A percentile compares a stretch with the other conserved stretches of the same genome.
Evolutionary conservation across 306 rosid species (phyloP).

Genomic region (Bauhinia variegata): DNA sequence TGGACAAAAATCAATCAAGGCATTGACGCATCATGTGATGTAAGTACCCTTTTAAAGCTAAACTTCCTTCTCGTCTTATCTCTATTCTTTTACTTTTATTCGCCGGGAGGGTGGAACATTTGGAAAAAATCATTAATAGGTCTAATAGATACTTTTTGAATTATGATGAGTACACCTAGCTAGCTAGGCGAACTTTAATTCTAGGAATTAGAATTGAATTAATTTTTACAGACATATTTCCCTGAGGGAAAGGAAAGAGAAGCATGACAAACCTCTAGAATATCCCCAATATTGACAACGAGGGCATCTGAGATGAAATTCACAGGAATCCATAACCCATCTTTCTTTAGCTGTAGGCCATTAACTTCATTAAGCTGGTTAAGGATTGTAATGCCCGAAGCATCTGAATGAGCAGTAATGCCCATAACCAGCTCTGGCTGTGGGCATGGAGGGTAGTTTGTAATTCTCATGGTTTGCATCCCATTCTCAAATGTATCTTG

Average conservation of each 20-base stretch:
- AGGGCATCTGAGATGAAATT: slow-evolving; percentile 37
- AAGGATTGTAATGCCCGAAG: slow-evolving; percentile 46
- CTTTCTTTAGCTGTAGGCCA: slow-evolving; percentile 50
- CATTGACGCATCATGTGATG: no score
- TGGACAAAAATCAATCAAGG: no score
- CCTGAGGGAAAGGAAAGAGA: neutral
- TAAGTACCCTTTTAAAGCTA: no score
- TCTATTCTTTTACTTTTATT: no score
- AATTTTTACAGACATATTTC: no score
- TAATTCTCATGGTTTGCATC: slow-evolving; percentile 48
- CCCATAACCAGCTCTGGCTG: slow-evolving; percentile 53
- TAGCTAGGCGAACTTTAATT: no score
- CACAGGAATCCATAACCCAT: slow-evolving; percentile 56
- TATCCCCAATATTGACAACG: slow-evolving; percentile 55
- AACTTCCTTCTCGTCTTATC: no score
- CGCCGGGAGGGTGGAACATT: no score
- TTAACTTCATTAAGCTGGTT: slow-evolving; percentile 51
- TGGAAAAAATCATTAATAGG: no score
- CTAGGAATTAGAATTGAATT: no score
- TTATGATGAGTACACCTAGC: no score
- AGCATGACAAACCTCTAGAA: slow-evolving; percentile 43
- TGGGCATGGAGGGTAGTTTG: slow-evolving; percentile 57
- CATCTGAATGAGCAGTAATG: slow-evolving; percentile 52
- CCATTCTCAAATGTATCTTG: slow-evolving; percentile 50
- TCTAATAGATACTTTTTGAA: no score